Percentiles rank a stretch among this genome's conserved stretches.
These are phyloP conservation scores for Botryosphaeria dothidea DNA, from an alignment of 2,329 filamentous ascomycete species.

Conservation along the genomic window DNA sequence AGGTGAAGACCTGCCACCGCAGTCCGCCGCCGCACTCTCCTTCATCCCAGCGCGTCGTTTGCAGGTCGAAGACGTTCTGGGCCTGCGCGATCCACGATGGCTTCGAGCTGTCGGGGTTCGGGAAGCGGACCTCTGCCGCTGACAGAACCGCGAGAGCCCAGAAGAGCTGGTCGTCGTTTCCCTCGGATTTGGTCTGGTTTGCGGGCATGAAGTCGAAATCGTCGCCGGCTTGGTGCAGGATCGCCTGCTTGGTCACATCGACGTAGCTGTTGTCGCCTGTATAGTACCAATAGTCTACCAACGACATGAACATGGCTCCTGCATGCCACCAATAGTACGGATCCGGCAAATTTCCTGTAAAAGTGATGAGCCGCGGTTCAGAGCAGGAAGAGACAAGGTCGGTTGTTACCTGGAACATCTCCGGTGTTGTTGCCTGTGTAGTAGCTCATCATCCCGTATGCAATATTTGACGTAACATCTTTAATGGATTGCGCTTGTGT, in stretches of 20 bases:
- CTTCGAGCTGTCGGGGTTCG: slow-evolving; percentile 38
- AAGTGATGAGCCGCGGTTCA: neutral
- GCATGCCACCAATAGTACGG: slow-evolving; percentile 70
- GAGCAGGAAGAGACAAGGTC: slow-evolving; percentile 29
- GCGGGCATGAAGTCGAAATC: slow-evolving; percentile 28
- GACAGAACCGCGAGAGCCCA: slow-evolving; percentile 60
- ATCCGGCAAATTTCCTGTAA: slow-evolving; percentile 47
- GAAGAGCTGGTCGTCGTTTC: slow-evolving; percentile 60
- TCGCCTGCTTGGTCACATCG: slow-evolving; percentile 58
- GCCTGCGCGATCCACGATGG: slow-evolving; percentile 47
- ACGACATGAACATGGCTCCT: slow-evolving; percentile 61
- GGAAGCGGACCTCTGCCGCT: slow-evolving; percentile 54
- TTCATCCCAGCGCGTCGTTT: slow-evolving; percentile 32
- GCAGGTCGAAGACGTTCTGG: slow-evolving; percentile 41
- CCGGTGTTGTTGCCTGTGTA: slow-evolving; percentile 60
- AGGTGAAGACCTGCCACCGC: slow-evolving; percentile 38
- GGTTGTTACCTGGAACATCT: slow-evolving; percentile 54
- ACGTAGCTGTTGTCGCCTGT: slow-evolving; percentile 75
- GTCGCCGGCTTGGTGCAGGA: slow-evolving; percentile 34
- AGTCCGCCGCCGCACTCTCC: slow-evolving; percentile 35
- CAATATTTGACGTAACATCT: slow-evolving; percentile 39
- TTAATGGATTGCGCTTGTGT: slow-evolving; percentile 36
- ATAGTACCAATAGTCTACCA: slow-evolving; percentile 85
- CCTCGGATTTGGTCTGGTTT: slow-evolving; percentile 36
- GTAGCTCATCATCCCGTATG: slow-evolving; percentile 53